Conservation (phyloP, 2,329 filamentous ascomycete species). For the Diaporthe helianthi region DNA sequence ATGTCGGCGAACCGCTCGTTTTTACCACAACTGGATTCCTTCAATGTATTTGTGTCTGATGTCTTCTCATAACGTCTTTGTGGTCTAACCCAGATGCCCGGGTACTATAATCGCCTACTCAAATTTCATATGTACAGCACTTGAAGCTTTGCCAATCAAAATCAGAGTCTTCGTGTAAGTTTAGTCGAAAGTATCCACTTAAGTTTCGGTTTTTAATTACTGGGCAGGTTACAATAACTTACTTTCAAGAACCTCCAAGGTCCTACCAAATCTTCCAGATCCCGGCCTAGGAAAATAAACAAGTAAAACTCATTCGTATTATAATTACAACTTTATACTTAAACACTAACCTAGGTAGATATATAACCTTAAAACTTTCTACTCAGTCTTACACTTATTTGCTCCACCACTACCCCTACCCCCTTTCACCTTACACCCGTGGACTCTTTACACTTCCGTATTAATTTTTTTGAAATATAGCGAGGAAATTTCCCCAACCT, state of each 20-base stretch:
- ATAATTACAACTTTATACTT: too few relatives aligned
- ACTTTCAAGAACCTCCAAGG: neutral
- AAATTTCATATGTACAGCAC: too few relatives aligned
- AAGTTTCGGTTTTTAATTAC: too few relatives aligned
- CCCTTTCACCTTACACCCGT: too few relatives aligned
- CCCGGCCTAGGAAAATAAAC: neutral
- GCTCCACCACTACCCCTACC: too few relatives aligned
- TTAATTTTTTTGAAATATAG: too few relatives aligned
- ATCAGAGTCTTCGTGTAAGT: neutral
- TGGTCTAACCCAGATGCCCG: neutral
- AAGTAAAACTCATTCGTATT: neutral
- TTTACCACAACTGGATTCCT: neutral
- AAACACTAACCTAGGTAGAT: too few relatives aligned
- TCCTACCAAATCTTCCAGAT: neutral
- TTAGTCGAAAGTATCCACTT: neutral
- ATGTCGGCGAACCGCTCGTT: neutral
- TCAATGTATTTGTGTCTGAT: neutral
- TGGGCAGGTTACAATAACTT: too few relatives aligned
- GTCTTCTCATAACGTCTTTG: neutral
- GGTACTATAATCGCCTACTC: neutral
- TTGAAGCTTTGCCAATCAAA: neutral
- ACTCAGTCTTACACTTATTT: too few relatives aligned
- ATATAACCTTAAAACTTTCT: too few relatives aligned
- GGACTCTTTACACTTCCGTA: too few relatives aligned
- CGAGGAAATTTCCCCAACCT: too few relatives aligned